phyloP scores from a whole-genome alignment of 2,329 filamentous ascomycete species.

The Aspergillus glaucus region DNA sequence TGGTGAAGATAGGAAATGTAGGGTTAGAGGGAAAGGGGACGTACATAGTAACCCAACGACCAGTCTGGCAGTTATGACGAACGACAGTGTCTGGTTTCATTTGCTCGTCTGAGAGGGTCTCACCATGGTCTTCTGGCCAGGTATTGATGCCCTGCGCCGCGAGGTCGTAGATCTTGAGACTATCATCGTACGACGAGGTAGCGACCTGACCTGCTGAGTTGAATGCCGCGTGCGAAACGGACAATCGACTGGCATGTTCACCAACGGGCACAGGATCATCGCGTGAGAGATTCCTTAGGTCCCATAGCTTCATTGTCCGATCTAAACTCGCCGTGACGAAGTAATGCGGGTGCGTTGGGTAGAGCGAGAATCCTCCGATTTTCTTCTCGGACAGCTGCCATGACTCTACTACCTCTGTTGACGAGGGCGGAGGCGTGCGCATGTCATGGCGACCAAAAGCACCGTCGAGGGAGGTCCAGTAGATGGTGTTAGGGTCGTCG shows the following conservation, averaged over 20 bases:
- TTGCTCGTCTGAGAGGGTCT: slow-evolving; percentile 50
- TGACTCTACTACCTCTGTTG: slow-evolving; percentile 41
- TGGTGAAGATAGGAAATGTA: not conserved
- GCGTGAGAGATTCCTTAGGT: slow-evolving; percentile 66
- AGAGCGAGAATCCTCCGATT: slow-evolving; percentile 85
- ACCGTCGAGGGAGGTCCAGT: slow-evolving; percentile 83
- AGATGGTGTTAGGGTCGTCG: slow-evolving; percentile 64
- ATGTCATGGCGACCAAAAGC: slow-evolving; percentile 75
- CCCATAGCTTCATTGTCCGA: slow-evolving; percentile 86
- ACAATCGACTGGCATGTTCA: slow-evolving; percentile 74
- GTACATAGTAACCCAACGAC: slow-evolving; percentile 81
- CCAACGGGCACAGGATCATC: slow-evolving; percentile 65
- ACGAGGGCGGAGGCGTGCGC: slow-evolving; percentile 48
- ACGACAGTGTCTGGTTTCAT: slow-evolving; percentile 67
- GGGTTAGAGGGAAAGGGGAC: slow-evolving; percentile 25
- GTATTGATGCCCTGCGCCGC: slow-evolving; percentile 48
- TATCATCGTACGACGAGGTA: slow-evolving; percentile 91
- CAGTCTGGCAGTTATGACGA: slow-evolving; percentile 91
- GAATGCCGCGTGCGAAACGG: slow-evolving; percentile 89
- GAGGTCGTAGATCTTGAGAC: slow-evolving; percentile 85
- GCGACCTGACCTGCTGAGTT: slow-evolving; percentile 78
- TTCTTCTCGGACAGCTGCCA: slow-evolving; percentile 85
- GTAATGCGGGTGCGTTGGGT: slow-evolving; percentile 73
- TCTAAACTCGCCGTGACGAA: slow-evolving; percentile 86
- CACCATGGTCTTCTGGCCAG: slow-evolving; percentile 52